Percentiles rank a stretch among this genome's conserved stretches.
These are phyloP conservation scores for Aureoboletus auriporus DNA, from an alignment of 768 basidiomycete genomes.

Conservation along the genomic window DNA sequence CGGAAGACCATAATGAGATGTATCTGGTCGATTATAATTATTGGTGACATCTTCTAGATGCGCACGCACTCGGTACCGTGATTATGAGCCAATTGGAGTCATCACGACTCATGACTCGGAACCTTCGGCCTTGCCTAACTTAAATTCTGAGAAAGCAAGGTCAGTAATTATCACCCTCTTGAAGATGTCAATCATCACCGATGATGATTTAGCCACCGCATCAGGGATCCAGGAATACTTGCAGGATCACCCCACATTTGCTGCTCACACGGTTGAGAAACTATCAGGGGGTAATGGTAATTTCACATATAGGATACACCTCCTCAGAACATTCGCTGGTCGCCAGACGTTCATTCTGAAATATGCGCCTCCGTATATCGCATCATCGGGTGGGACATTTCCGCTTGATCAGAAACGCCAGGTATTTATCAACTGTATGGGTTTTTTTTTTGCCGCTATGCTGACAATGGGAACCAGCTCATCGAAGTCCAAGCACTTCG, in stretches of 20 bases:
- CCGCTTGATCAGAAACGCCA: constrained; percentile 49
- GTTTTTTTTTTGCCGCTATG: too few species aligned
- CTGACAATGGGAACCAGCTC: constrained; percentile 34
- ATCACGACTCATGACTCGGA: constrained; percentile 20
- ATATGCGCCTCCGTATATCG: constrained; percentile 47
- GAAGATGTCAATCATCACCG: constrained; percentile 13
- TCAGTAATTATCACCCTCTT: neutral
- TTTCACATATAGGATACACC: constrained; percentile 53
- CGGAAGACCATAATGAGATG: too few species aligned
- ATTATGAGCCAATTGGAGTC: too few species aligned
- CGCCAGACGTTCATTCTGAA: constrained; percentile 52
- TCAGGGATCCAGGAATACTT: constrained; percentile 42
- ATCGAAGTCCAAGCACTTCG: constrained; percentile 48
- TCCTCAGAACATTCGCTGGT: constrained; percentile 39
- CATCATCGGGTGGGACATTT: constrained; percentile 16
- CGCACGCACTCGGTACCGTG: too few species aligned
- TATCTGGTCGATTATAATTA: too few species aligned
- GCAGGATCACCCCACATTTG: constrained; percentile 40
- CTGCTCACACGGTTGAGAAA: constrained; percentile 33
- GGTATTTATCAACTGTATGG: constrained; percentile 31
- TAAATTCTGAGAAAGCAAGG: constrained; percentile 1
- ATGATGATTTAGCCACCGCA: constrained; percentile 29
- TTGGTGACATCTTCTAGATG: too few species aligned
- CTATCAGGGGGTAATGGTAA: constrained; percentile 54
- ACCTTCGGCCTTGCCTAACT: neutral